Evolutionary conservation across 2,329 filamentous ascomycete genomes (phyloP).

Genomic region (Endothia cerciana): DNA sequence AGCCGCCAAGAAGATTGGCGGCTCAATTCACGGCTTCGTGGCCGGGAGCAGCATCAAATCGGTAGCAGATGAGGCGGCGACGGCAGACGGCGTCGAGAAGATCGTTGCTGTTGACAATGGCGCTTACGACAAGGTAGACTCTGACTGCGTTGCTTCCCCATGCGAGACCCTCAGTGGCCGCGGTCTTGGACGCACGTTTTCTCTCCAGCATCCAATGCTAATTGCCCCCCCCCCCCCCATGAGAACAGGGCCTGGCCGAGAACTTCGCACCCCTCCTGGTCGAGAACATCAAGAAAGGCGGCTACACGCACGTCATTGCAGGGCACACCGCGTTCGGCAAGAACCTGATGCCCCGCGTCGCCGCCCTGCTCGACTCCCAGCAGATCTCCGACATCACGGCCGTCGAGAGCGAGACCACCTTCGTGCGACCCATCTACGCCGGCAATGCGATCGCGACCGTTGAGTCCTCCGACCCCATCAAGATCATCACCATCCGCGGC

Average conservation of each 20-base stretch:
- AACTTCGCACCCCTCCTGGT: slow-evolving; percentile 91
- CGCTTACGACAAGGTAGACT: slow-evolving; percentile 82
- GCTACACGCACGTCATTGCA: slow-evolving; percentile 88
- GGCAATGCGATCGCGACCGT: slow-evolving; percentile 97
- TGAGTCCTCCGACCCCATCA: slow-evolving; percentile 82
- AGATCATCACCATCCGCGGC: slow-evolving; percentile 89
- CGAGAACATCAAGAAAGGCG: slow-evolving; percentile 96
- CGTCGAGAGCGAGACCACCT: slow-evolving; percentile 89
- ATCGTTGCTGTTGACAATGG: slow-evolving; percentile 85
- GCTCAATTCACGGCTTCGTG: slow-evolving; percentile 82
- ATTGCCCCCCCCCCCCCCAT: too few relatives aligned
- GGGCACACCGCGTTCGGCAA: slow-evolving; percentile 97
- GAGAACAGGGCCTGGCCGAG: slow-evolving; percentile 79
- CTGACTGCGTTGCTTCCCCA: slow-evolving; percentile 5
- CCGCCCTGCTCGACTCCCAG: slow-evolving; percentile 88
- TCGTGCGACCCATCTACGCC: slow-evolving; percentile 95
- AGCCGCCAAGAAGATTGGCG: slow-evolving; percentile 85
- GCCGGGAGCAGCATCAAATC: slow-evolving; percentile 78
- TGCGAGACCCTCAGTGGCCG: not conserved
- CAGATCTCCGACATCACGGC: slow-evolving; percentile 90
- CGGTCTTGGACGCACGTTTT: not conserved
- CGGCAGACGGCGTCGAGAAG: slow-evolving; percentile 89
- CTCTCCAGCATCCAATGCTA: slow-evolving; percentile 10
- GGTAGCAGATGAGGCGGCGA: slow-evolving; percentile 82
- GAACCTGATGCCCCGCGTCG: slow-evolving; percentile 87